Evolutionary conservation across 805 yeast species (phyloP), one percentile per base, ranked within the genome.

Genomic region (Spathaspora girioi): DNA sequence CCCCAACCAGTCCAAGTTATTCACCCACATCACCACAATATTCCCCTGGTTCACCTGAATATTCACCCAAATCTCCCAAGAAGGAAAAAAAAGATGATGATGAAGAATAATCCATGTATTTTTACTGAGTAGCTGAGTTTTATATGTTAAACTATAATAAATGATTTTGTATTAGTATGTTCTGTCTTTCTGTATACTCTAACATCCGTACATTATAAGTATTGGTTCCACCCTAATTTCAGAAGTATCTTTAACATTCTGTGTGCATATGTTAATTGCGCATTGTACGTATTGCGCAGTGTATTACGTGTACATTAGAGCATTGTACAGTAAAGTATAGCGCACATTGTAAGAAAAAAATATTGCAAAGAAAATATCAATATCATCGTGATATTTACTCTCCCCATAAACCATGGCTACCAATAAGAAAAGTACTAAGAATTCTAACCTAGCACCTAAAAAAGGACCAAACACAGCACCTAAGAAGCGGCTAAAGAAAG

Each of bases 1-100:
- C 82, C 0, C 92, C 92, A 53, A 87, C 96, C 0, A 84, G 92
- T 0, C 97, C 97, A 52, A 61, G 73, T 0, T 89, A 89, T 67
- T 77, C 86, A 0, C 96, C 96, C 45, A 86, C 92, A 2, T 81
- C 88, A 5, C 92, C 94, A 55, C 54, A 62, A 2, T 86, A 85
- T 65, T 75, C 84, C 0, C 90, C 90, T 52, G 82, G 90, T 0
- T 80, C 86, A 2, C 94, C 83, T 51, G 60, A 62, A 19, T 76
- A 75, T 56, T 68, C 75, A 23, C 80, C 82, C 49, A 65, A 67
- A 19, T 70, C 80, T 43, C 76, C 80, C 46, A 55, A 57, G 52
- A 56, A 61, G 45, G 51, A 62, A 49, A 59, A 58, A 18, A 54
- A 63, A 32, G 57, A 64, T 20, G 41, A 49, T 11, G 38, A 45